Evolutionary conservation across 305 asterid genomes (phyloP).

Genomic region (Fraxinus latifolia): DNA sequence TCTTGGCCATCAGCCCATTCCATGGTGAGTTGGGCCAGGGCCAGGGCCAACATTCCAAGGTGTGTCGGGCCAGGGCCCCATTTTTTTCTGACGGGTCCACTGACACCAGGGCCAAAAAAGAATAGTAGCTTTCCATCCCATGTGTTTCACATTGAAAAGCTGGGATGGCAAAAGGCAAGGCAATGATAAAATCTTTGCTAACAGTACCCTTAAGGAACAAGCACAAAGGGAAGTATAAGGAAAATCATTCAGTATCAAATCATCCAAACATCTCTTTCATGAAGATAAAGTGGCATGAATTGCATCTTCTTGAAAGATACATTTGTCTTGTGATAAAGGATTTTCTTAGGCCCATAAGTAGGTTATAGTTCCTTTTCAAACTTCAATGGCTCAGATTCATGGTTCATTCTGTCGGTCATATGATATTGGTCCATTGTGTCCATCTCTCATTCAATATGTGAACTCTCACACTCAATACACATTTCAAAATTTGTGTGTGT

Average conservation of each 20-base stretch:
- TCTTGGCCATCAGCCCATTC: neutral
- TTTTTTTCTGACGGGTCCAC: neutral
- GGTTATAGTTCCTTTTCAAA: constrained; percentile 28
- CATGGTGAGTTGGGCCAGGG: neutral
- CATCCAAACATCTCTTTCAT: constrained; percentile 32
- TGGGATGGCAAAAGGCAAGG: constrained; percentile 18
- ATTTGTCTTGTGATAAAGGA: constrained; percentile 34
- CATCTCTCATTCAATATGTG: neutral
- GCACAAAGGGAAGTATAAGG: constrained; percentile 36
- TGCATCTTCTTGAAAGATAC: constrained; percentile 46
- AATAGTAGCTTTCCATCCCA: constrained; percentile 34
- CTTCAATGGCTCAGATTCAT: constrained; percentile 22
- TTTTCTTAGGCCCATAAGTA: constrained; percentile 35
- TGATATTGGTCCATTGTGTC: neutral
- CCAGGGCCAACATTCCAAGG: neutral
- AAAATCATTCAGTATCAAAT: constrained; percentile 34
- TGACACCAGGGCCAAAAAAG: constrained; percentile 16
- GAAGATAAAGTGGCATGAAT: constrained; percentile 28
- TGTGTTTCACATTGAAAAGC: constrained; percentile 24
- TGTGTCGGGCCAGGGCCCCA: neutral
- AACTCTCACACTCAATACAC: neutral
- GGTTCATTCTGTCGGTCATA: neutral
- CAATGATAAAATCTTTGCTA: constrained; percentile 40
- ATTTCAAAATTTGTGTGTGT: neutral
- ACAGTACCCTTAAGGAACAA: constrained; percentile 33